Base-by-base conservation (phyloP, 306 rosid genomes). In the Arachis stenosperma region DNA sequence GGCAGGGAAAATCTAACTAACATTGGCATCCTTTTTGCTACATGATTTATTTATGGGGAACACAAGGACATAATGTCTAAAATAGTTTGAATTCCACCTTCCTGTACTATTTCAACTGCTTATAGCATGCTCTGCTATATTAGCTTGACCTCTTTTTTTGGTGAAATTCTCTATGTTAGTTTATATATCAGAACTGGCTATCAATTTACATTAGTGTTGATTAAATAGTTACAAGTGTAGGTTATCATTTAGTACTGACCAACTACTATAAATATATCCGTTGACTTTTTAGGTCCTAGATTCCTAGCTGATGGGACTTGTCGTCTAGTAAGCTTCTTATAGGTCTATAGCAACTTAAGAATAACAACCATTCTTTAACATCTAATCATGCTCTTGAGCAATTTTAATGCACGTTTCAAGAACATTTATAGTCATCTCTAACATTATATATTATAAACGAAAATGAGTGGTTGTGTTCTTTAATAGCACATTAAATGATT, bases 1-100 rank as follows among this genome's bases (percentile, higher is more conserved):
- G 70, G 62, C 87, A 72, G 41, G 68, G 70, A 43, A 68, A 72
- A 36, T 54, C 69, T 71, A 42, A 60, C 73, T 15, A 69, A 42
- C 53, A 57, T 68, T 43, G 47, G 47, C 77, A 48, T 72, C 71
- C 40, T 61, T 72, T 72, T 79, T 59, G 51, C 64, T 83, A 42
- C 47, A 55, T 71, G 22, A 41, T 68, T 69, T 48, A 61, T 75
- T 65, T 64, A 44, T 61, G 72, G 65, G 56, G 64, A 75, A 61
- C 22, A 54, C 37, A 60, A 75, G 40, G 11, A 17, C 60, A 44
- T 71, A 61, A 60, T 39, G 60, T 50, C 69, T 9, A 36, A 17
- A 41, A 78, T 46, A 59, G 70, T n/a, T 65, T 69, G 46, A 42
- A 42, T 42, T 42, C 7, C 7, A 42, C 46, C 9, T 6, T 42